Conservation (phyloP, 2,329 filamentous ascomycete species). For the Fusarium aywerte region DNA sequence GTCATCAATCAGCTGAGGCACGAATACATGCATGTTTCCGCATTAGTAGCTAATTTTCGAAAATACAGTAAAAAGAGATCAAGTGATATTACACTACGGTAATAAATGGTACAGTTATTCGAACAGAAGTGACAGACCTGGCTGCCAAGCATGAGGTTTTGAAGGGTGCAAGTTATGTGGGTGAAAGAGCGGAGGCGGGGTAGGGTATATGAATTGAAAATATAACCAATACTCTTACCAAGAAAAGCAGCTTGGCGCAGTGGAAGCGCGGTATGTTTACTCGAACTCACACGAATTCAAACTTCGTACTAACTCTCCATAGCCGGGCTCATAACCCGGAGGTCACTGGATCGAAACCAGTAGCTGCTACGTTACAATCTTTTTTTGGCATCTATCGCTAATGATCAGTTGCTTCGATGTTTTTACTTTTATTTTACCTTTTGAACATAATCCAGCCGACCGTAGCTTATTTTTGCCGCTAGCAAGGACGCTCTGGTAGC, state of each 20-base stretch:
- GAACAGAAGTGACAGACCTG: background rate
- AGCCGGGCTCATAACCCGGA: conserved; percentile 16
- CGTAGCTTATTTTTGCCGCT: too few relatives aligned
- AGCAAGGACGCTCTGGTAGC: too few relatives aligned
- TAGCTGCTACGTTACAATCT: conserved; percentile 8
- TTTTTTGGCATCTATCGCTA: background rate
- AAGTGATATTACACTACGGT: background rate
- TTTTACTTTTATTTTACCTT: background rate
- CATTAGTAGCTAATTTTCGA: background rate
- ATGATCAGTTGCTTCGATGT: background rate
- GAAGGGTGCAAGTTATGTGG: background rate
- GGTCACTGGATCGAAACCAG: conserved; percentile 15
- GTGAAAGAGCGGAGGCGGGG: background rate
- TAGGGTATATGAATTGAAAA: background rate
- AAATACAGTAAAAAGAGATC: background rate
- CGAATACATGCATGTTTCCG: background rate
- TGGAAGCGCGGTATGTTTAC: conserved; percentile 14
- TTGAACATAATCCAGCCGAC: background rate
- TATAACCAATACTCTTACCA: background rate
- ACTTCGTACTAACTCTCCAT: conserved; percentile 6
- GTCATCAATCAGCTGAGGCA: conserved; percentile 22
- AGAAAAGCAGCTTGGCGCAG: conserved; percentile 16
- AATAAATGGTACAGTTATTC: too few relatives aligned
- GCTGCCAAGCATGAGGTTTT: background rate
- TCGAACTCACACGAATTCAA: background rate